Evolutionary conservation across 2,329 filamentous ascomycete genomes (phyloP).

Genomic region (Aspergillus sp.): DNA sequence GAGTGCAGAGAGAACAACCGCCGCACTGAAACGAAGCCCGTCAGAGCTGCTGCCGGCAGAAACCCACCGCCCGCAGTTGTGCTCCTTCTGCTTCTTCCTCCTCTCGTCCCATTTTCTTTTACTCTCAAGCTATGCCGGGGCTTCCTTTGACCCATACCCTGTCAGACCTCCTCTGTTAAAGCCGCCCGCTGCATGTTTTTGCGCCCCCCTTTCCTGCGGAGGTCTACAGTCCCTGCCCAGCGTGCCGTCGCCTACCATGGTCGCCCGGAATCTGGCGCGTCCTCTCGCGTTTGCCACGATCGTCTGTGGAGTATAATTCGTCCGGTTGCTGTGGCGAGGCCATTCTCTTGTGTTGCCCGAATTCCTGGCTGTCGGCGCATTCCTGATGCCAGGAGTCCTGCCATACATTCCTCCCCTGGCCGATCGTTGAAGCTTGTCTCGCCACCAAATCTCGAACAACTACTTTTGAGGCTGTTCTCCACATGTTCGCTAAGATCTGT

Average conservation of each 20-base stretch:
- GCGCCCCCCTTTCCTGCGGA: conserved; percentile 13
- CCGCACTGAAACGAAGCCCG: not conserved
- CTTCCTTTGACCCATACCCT: not conserved
- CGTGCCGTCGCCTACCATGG: conserved; percentile 21
- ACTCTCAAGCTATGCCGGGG: too few relatives aligned
- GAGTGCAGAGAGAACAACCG: not conserved
- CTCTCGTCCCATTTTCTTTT: too few relatives aligned
- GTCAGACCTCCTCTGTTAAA: not conserved
- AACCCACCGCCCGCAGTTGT: not conserved
- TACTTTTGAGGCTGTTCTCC: conserved; percentile 3
- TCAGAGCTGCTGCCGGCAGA: not conserved
- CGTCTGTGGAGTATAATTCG: conserved; percentile 16
- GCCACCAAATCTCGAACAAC: conserved; percentile 1
- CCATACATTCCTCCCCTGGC: conserved; percentile 9
- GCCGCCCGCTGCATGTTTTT: conserved; percentile 24
- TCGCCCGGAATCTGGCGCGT: conserved; percentile 14
- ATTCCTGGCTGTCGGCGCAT: not conserved
- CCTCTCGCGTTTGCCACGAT: conserved; percentile 17
- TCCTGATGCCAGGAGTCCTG: not conserved
- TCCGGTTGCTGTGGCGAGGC: conserved; percentile 19
- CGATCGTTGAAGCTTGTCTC: conserved; percentile 8
- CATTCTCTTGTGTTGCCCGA: conserved; percentile 4
- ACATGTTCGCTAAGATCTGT: conserved; percentile 1
- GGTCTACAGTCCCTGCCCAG: conserved; percentile 14
- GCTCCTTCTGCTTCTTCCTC: too few relatives aligned